These are phyloP conservation scores for Epithemia pelagica DNA, from an alignment of 108 stramenopile genomes.

Conservation along the genomic window DNA sequence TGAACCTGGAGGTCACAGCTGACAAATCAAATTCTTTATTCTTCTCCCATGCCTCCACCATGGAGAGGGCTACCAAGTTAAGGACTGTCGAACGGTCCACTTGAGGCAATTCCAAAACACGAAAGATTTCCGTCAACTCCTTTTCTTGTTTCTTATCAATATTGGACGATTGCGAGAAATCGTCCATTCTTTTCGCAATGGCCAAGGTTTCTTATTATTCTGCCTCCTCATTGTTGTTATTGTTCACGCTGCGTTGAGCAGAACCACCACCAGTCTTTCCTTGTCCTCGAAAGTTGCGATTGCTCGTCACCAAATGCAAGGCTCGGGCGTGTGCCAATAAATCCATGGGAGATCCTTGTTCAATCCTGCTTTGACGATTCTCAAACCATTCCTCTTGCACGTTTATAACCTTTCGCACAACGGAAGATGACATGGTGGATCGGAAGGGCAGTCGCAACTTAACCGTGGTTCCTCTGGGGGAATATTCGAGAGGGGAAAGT, in stretches of 20 bases:
- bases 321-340: background rate
- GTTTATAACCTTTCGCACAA: background rate
- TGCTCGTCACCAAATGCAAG: background rate
- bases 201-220: too few species aligned
- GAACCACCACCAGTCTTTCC: too few species aligned
- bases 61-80: constrained; percentile 2
- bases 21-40: background rate
- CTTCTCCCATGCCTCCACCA: constrained; percentile 6
- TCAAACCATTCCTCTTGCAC: background rate
- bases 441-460: background rate
- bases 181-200: background rate
- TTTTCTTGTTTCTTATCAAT: background rate
- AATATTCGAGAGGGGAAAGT: background rate
- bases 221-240: too few species aligned
- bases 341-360: background rate
- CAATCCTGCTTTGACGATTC: background rate
- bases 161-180: background rate
- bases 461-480: background rate
- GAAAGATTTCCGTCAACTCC: background rate
- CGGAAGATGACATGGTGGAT: background rate
- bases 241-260: too few species aligned
- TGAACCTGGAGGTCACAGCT: background rate
- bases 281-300: too few species aligned
- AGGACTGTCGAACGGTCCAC: constrained; percentile 21
- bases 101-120: background rate